Evolutionary conservation across 2,329 filamentous ascomycete species (phyloP).

Genomic region (Fusarium graminum): DNA sequence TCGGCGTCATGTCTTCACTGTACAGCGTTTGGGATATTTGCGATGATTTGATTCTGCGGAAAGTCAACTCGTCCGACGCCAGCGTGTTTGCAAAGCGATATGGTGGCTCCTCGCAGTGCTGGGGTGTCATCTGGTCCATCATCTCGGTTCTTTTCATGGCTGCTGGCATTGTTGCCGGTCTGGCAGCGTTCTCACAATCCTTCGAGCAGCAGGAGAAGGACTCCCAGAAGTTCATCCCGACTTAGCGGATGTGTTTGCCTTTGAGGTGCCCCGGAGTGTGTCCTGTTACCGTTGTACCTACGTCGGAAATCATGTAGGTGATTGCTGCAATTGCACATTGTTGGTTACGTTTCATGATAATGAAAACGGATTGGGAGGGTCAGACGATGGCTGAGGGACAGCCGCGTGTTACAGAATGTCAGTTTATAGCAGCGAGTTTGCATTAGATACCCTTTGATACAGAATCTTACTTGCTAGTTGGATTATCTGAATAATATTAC

Average conservation of each 20-base stretch:
- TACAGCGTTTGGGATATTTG: conserved; percentile 90
- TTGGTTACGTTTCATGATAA: conserved; percentile 36
- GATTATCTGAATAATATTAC: background rate
- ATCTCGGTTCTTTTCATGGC: conserved; percentile 80
- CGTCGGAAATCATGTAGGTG: background rate
- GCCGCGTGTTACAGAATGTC: conserved; percentile 14
- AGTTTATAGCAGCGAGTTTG: conserved; percentile 11
- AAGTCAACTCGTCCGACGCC: conserved; percentile 84
- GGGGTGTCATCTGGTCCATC: conserved; percentile 83
- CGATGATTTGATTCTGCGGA: conserved; percentile 83
- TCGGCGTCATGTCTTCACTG: conserved; percentile 83
- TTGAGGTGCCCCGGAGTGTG: background rate
- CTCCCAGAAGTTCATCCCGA: conserved; percentile 74
- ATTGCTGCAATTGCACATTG: conserved; percentile 7
- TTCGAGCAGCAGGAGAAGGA: conserved; percentile 76
- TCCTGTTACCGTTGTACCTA: background rate
- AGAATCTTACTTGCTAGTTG: conserved; percentile 10
- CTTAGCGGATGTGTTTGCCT: conserved; percentile 39
- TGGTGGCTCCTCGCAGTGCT: conserved; percentile 83
- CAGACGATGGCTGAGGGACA: conserved; percentile 2
- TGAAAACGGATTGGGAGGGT: conserved; percentile 12
- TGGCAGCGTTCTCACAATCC: conserved; percentile 80
- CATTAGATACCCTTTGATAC: conserved; percentile 42
- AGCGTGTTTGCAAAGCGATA: conserved; percentile 83
- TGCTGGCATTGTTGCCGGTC: conserved; percentile 77